Conservation (phyloP, 495 filamentous ascomycete genomes). For the Hyaloscypha variabilis region DNA sequence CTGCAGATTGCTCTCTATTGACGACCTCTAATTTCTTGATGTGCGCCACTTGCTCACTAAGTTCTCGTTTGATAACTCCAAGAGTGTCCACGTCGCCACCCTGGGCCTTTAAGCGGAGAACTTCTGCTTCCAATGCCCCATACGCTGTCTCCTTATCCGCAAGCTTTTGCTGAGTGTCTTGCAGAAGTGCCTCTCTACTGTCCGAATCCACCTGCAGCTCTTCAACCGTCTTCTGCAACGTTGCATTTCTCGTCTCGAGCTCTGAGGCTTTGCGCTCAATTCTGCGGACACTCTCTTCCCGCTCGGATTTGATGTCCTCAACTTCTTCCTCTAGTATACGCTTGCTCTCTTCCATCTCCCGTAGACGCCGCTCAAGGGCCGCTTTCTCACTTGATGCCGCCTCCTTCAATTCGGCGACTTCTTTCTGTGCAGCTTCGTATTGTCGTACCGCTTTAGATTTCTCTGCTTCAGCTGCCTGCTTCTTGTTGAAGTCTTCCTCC, state of each 20-base stretch:
- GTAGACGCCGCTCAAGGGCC: slow-evolving; percentile 69
- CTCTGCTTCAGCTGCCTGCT: slow-evolving; percentile 74
- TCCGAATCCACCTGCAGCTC: slow-evolving; percentile 73
- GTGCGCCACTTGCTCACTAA: slow-evolving; percentile 84
- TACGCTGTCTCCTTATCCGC: slow-evolving; percentile 68
- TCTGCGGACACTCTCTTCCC: slow-evolving; percentile 71
- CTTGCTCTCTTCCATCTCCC: slow-evolving; percentile 73
- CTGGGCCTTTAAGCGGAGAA: slow-evolving; percentile 79
- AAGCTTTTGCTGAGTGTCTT: slow-evolving; percentile 67
- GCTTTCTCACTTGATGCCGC: slow-evolving; percentile 65
- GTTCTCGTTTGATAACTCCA: slow-evolving; percentile 78
- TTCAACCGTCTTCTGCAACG: slow-evolving; percentile 67
- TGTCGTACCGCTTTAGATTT: slow-evolving; percentile 68
- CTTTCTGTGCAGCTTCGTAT: slow-evolving; percentile 68
- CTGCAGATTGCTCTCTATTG: slow-evolving; percentile 77
- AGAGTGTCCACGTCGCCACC: slow-evolving; percentile 84
- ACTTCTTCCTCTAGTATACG: slow-evolving; percentile 73
- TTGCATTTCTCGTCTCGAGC: slow-evolving; percentile 67
- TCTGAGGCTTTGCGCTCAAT: slow-evolving; percentile 71
- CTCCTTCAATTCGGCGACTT: slow-evolving; percentile 73
- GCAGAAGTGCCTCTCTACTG: slow-evolving; percentile 60
- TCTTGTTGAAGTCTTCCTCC: slow-evolving; percentile 82
- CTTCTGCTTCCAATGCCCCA: slow-evolving; percentile 76
- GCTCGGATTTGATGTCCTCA: slow-evolving; percentile 71
- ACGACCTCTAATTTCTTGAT: slow-evolving; percentile 80